phyloP scores from a whole-genome alignment of 2,329 filamentous ascomycete species.

The Chalara sp. region DNA sequence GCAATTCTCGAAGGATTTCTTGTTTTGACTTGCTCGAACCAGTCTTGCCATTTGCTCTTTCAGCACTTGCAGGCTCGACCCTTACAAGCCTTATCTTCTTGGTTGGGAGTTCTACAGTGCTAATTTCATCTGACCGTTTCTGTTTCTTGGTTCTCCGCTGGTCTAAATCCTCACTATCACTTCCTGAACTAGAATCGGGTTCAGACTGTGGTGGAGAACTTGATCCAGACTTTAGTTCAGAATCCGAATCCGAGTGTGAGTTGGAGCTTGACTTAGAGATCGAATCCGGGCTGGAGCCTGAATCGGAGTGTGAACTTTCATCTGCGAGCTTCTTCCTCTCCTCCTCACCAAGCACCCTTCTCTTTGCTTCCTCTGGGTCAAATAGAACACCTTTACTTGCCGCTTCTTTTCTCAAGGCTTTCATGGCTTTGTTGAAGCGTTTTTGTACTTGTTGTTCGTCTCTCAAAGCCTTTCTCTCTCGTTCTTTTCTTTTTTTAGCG shows the following conservation, averaged over 20 bases:
- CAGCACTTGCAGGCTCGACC: no score
- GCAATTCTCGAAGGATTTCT: not conserved
- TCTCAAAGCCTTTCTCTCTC: conserved; percentile 13
- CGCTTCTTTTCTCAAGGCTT: conserved; percentile 17
- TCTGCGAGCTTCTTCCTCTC: conserved; percentile 5
- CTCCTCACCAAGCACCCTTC: conserved; percentile 14
- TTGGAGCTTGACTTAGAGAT: conserved; percentile 4
- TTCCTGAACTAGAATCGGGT: conserved; percentile 3
- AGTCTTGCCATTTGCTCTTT: no score
- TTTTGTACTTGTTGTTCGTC: conserved; percentile 19
- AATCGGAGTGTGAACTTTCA: conserved; percentile 4
- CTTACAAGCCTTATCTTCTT: not conserved
- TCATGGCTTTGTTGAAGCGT: conserved; percentile 22
- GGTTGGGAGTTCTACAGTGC: conserved; percentile 1
- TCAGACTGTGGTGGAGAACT: not conserved
- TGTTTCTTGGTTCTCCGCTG: conserved; percentile 2
- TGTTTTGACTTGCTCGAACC: not conserved
- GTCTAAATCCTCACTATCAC: conserved; percentile 3
- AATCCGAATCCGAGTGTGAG: not conserved
- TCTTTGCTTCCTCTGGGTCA: conserved; percentile 17
- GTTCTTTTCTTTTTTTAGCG: conserved; percentile 15
- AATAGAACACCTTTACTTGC: conserved; percentile 15
- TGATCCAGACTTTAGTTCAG: conserved; percentile 1
- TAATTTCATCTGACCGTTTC: conserved; percentile 5
- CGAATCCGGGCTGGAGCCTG: conserved; percentile 5